These are phyloP conservation scores for Craspedostauros australis DNA, from an alignment of 108 stramenopile species.

Conservation along the genomic window DNA sequence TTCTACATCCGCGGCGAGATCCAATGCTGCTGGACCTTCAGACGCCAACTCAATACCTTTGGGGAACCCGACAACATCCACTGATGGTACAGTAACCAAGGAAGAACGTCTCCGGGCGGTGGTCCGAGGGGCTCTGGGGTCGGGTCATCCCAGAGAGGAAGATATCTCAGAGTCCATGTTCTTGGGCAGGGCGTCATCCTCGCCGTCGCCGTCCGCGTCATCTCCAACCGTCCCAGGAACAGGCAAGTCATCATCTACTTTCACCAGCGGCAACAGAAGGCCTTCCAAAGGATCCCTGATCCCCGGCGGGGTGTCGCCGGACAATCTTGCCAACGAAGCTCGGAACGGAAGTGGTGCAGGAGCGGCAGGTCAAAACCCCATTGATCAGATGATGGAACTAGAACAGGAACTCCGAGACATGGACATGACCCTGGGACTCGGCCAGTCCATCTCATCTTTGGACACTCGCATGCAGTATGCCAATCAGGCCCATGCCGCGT, in stretches of 20 bases:
- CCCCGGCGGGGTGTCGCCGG: background rate
- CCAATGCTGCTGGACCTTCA: too few species aligned
- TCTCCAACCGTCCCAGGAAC: background rate
- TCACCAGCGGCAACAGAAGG: background rate
- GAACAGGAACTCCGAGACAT: constrained; percentile 76
- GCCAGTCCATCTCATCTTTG: constrained; percentile 66
- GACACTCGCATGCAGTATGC: constrained; percentile 40
- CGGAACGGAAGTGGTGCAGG: constrained; percentile 15
- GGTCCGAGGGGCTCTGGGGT: constrained; percentile 68
- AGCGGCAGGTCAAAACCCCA: constrained; percentile 11
- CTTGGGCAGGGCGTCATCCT: constrained; percentile 37
- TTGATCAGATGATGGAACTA: constrained; percentile 71
- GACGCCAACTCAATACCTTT: too few species aligned
- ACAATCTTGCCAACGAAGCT: constrained; percentile 10
- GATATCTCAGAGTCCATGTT: constrained; percentile 82
- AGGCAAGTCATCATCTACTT: background rate
- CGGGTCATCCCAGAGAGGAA: constrained; percentile 49
- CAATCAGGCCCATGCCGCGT: constrained; percentile 10
- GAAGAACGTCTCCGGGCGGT: constrained; percentile 67
- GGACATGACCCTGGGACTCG: constrained; percentile 77
- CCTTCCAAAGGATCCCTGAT: background rate
- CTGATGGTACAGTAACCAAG: too few species aligned
- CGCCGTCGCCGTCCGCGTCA: background rate
- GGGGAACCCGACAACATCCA: too few species aligned
- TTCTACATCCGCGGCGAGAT: too few species aligned